These are phyloP conservation scores for Aspergillus vadensis DNA, from an alignment of 2,329 filamentous ascomycete species.

Conservation along the genomic window DNA sequence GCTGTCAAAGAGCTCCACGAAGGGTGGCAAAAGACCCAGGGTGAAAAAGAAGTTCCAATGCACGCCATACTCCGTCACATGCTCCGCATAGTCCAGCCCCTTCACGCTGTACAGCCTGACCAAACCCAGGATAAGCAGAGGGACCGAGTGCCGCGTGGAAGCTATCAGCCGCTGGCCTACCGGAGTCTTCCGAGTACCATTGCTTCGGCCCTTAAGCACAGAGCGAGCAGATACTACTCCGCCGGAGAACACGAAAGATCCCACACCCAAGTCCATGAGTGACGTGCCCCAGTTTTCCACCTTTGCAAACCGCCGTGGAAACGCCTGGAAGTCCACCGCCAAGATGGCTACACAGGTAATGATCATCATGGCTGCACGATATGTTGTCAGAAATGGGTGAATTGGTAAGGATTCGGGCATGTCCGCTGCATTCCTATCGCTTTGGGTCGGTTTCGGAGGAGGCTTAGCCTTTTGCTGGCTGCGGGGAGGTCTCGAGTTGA, in stretches of 20 bases:
- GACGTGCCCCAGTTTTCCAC: constrained; percentile 99
- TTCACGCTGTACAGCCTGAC: constrained; percentile 87
- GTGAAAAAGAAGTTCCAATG: constrained; percentile 99
- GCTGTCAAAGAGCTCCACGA: constrained; percentile 80
- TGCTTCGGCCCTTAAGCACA: constrained; percentile 68
- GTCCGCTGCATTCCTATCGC: constrained; percentile 27
- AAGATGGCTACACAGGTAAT: constrained; percentile 88
- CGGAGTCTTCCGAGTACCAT: constrained; percentile 44
- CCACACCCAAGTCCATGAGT: constrained; percentile 97
- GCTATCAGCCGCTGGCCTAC: constrained; percentile 61
- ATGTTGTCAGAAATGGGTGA: constrained; percentile 90
- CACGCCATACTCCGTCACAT: constrained; percentile 95
- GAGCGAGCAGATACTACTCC: constrained; percentile 87
- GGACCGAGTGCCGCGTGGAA: constrained; percentile 78
- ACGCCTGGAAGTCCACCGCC: constrained; percentile 93
- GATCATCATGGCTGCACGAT: constrained; percentile 88
- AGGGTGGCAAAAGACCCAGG: constrained; percentile 81
- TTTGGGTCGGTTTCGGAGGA: constrained; percentile 24
- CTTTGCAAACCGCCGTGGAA: constrained; percentile 93
- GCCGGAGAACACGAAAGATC: constrained; percentile 93
- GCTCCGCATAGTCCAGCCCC: constrained; percentile 91
- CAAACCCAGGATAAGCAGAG: constrained; percentile 76
- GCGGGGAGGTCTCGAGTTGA: constrained; percentile 37
- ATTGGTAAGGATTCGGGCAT: constrained; percentile 64
- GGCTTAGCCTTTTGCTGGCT: constrained; percentile 39